Base-by-base conservation (phyloP, 2,329 filamentous ascomycete genomes). In the Ascocoryne sarcoides region DNA sequence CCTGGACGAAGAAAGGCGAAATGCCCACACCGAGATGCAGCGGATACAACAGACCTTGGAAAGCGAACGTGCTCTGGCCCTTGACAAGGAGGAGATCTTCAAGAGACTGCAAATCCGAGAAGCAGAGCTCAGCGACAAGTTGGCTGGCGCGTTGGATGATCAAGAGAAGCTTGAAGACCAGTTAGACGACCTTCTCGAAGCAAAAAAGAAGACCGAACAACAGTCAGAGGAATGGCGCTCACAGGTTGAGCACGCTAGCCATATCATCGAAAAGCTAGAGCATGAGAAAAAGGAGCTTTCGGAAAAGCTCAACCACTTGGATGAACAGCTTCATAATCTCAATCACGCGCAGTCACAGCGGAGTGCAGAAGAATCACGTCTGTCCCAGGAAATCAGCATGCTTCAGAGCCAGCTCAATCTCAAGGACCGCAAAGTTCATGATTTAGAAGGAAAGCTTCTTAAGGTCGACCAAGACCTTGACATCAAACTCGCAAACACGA, bases 41-140 rank as follows among this genome's bases (percentile, higher is more conserved):
- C 80, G 84, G 21, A 85, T 96, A 34, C 89, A 95, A 59, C 87
- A 96, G 54, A 94, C 86, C 0, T 71, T 99, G 2, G 93, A 98
- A 61, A 95, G 89, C 50, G 93, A 98, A 63, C 79, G 92, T 36
- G 86, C 90, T n/a, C 71, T 98, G 31, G 92, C 92, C 1, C 68
- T 98, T 4, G 92, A 99, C 63, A 98, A 98, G 60, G 93, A 99
- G 59, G 92, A 98, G 56, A 98, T 99, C 45, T 98, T 96, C 70
- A 93, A 90, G 59, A 79, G 93, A n/a, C 70, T 98, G 16, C 92
- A 95, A 58, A 68, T 82, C 39, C 83, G 92, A n/a, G 92, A 98
- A 63, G 74, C 79, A 9, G 90, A 98, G 59, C 73, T 99, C 3
- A 85, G 82, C 38, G 93, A 98, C 56, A 95, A 96, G 65, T 74